phyloP scores from a whole-genome alignment of 75 land plant species.

The Sequoiadendron giganteum region DNA sequence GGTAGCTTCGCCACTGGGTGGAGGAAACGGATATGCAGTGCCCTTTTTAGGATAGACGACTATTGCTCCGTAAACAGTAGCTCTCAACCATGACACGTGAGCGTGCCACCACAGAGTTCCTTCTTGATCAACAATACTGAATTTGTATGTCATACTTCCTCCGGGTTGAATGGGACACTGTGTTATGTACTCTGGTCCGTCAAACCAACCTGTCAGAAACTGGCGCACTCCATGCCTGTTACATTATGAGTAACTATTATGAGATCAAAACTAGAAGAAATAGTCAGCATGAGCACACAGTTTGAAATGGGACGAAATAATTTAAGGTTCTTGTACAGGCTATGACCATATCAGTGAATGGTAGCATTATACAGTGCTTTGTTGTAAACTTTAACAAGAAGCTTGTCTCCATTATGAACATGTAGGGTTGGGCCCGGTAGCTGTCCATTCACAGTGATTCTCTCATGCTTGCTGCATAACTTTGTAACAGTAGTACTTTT shows the following conservation, averaged over 20 bases:
- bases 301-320: too few species aligned
- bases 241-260: not conserved
- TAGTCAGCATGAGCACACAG: too few species aligned
- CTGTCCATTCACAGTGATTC: too few species aligned
- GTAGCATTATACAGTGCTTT: too few species aligned
- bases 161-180: constrained; percentile 31
- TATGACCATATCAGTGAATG: too few species aligned
- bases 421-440: too few species aligned
- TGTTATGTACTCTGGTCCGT: constrained; percentile 42
- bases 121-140: constrained; percentile 23
- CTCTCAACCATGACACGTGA: constrained; percentile 37
- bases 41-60: constrained; percentile 23
- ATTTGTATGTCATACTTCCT: constrained; percentile 19
- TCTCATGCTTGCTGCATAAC: too few species aligned
- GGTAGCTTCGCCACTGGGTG: constrained; percentile 16
- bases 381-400: too few species aligned
- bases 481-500: too few species aligned
- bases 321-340: too few species aligned
- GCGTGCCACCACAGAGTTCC: constrained; percentile 27
- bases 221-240: constrained; percentile 42
- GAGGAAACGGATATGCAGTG: constrained; percentile 25
- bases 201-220: constrained; percentile 22
- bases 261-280: too few species aligned
- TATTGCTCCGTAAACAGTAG: constrained; percentile 41
- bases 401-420: too few species aligned